Conservation (phyloP, 2,329 filamentous ascomycete genomes). For the Colletotrichum brevisporum region DNA sequence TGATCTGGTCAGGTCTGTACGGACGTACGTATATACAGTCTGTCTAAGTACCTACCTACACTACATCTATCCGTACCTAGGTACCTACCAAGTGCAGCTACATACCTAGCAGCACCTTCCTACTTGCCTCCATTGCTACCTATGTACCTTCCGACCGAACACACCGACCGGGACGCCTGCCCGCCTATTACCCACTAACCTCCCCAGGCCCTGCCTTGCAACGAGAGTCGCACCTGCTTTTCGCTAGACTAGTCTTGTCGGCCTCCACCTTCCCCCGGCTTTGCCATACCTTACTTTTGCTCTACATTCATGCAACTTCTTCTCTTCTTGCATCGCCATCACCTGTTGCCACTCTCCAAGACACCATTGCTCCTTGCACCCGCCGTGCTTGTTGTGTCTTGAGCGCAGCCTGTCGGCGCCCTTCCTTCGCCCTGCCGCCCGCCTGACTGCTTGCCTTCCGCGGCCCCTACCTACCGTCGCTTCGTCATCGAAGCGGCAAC, state of each 20-base stretch:
- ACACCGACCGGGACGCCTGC: constrained; percentile 10
- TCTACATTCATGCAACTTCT: constrained; percentile 37
- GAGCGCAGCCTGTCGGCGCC: constrained; percentile 32
- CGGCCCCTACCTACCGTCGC: constrained; percentile 14
- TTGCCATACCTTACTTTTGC: constrained; percentile 23
- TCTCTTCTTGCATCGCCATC: constrained; percentile 35
- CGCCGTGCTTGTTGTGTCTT: constrained; percentile 23
- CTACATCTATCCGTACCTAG: too few species aligned
- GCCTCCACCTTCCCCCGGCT: constrained; percentile 38
- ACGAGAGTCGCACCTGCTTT: constrained; percentile 1
- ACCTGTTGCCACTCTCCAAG: constrained; percentile 14
- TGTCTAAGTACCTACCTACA: too few species aligned
- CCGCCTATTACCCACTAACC: background rate
- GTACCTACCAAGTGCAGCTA: too few species aligned
- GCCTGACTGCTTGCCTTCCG: constrained; percentile 25
- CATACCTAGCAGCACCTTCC: constrained; percentile 2
- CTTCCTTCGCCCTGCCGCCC: constrained; percentile 17
- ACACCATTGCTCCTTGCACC: constrained; percentile 34
- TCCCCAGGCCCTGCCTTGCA: constrained; percentile 19
- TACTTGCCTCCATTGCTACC: constrained; percentile 3
- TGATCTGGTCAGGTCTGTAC: too few species aligned
- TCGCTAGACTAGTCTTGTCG: constrained; percentile 6
- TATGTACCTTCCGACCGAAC: constrained; percentile 17
- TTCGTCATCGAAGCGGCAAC: constrained; percentile 34
- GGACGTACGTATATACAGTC: too few species aligned